A percentile compares a stretch with the other conserved stretches of the same genome.
Conservation (phyloP, 148 eudicot species). For the Spergularia bocconei region DNA sequence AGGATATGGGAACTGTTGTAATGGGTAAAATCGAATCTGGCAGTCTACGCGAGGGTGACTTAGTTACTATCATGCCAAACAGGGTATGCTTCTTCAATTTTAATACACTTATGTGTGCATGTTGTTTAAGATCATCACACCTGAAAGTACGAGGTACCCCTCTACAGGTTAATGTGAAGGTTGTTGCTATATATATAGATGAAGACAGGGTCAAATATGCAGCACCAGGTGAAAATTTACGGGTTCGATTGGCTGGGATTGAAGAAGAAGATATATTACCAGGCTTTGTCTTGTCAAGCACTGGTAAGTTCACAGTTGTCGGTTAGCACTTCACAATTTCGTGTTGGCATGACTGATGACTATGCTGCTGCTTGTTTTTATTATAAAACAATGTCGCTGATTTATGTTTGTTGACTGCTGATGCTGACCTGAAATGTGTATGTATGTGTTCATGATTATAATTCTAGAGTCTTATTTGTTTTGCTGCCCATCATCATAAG, state of each 20-base stretch:
- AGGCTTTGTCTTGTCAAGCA: slow-evolving; percentile 69
- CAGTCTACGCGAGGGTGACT: slow-evolving; percentile 72
- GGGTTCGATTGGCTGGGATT: slow-evolving; percentile 74
- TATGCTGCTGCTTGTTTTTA: too few relatives aligned
- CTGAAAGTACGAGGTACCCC: background rate
- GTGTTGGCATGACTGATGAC: too few relatives aligned
- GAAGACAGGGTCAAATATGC: slow-evolving; percentile 76
- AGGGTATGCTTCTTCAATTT: slow-evolving; percentile 41
- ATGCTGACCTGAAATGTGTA: background rate
- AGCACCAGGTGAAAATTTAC: slow-evolving; percentile 86
- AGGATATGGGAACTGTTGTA: slow-evolving; percentile 87
- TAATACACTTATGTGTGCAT: background rate
- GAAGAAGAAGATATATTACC: slow-evolving; percentile 83
- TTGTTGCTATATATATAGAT: slow-evolving; percentile 60
- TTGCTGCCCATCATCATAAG: too few relatives aligned
- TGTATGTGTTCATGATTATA: background rate
- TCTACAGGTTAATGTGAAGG: slow-evolving; percentile 79
- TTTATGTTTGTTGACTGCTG: background rate
- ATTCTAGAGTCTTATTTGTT: background rate
- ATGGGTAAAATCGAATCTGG: slow-evolving; percentile 98
- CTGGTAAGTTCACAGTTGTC: slow-evolving; percentile 41
- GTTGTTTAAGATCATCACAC: background rate
- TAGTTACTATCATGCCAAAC: slow-evolving; percentile 79
- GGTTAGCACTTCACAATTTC: background rate
- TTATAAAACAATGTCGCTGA: too few relatives aligned